Evolutionary conservation across 306 rosid species (phyloP), one percentile per base, ranked within the genome.

Genomic region (Purshia tridentata): DNA sequence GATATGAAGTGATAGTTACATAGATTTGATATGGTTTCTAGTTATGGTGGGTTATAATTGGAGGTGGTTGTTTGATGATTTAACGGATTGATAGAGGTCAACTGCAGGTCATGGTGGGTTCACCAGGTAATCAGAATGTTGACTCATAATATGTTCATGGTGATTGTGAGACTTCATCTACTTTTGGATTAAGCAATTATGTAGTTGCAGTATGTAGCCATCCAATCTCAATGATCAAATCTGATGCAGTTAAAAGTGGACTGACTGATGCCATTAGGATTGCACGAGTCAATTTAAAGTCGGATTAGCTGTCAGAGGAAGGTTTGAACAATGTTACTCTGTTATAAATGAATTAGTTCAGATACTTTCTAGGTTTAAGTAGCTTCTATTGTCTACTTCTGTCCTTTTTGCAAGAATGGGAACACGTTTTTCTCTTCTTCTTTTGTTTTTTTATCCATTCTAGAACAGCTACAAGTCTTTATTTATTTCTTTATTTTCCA

Each of bases 321-420:
- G 59, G 10, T 1, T 68, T n/a, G 46, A 13, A 16, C 48, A 16
- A 16, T 67, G 56, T 22, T 48, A 40, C 41, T 39, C 22, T 53
- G 60, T 39, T 59, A 0, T n/a, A 61, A 9, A 18, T 40, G 18
- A 52, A 6, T 18, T 69, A 69, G 62, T 53, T 55, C 51, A 18
- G 63, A 53, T 35, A 39, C 20, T 53, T 7, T 53, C 51, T 4
- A 53, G 73, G 63, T 69, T 42, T 18, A 69, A 39, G 8, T 69
- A 52, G 40, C 40, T 39, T 52, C 18, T 13, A n/a, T 9, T 51
- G 18, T 53, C 22, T 37, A 13, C 58, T 49, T 49, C 8, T 1
- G 6, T 67, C 48, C 65, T 37, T 5, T 40, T 62, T 6, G 45
- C 22, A 12, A 8, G 58, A 49, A 55, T 22, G 15, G 23, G 23